These are phyloP conservation scores for Paracoccidioides brasiliensis DNA, from an alignment of 2,329 filamentous ascomycete species.

Conservation along the genomic window DNA sequence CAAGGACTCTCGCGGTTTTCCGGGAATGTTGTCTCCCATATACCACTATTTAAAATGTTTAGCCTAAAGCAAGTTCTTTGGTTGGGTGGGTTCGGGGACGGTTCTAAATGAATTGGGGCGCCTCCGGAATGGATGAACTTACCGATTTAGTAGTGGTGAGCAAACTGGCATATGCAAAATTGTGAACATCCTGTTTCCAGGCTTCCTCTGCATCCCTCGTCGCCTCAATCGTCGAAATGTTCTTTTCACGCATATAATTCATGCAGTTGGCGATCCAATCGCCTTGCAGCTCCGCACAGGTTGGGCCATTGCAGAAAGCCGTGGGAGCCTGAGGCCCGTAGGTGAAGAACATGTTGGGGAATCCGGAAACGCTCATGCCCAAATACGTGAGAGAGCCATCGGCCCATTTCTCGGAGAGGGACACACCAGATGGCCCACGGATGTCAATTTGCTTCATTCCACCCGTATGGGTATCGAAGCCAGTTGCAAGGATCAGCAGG, in stretches of 20 bases:
- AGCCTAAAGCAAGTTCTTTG: background rate
- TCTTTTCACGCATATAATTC: constrained; percentile 33
- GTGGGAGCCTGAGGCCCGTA: constrained; percentile 47
- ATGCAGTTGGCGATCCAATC: constrained; percentile 43
- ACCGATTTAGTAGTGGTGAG: constrained; percentile 36
- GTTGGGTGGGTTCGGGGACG: background rate
- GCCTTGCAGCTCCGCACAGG: constrained; percentile 41
- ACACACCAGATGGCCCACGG: constrained; percentile 16
- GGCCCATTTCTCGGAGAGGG: constrained; percentile 25
- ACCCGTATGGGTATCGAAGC: constrained; percentile 30
- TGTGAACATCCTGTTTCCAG: constrained; percentile 40
- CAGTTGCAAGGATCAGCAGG: constrained; percentile 29
- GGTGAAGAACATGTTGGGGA: constrained; percentile 40
- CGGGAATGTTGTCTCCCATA: constrained; percentile 44
- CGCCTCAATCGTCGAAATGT: constrained; percentile 41
- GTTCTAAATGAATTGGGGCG: background rate
- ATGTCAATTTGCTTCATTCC: constrained; percentile 24
- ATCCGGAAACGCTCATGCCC: constrained; percentile 15
- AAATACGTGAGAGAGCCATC: constrained; percentile 27
- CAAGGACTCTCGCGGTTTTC: constrained; percentile 41
- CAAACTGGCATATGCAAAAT: constrained; percentile 33
- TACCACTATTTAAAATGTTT: constrained; percentile 23
- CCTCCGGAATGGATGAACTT: background rate
- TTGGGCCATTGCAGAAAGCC: constrained; percentile 42
- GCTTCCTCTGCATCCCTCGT: constrained; percentile 32